These are phyloP conservation scores for Talaromyces marneffei DNA, from an alignment of 2,329 filamentous ascomycete genomes.

Conservation along the genomic window DNA sequence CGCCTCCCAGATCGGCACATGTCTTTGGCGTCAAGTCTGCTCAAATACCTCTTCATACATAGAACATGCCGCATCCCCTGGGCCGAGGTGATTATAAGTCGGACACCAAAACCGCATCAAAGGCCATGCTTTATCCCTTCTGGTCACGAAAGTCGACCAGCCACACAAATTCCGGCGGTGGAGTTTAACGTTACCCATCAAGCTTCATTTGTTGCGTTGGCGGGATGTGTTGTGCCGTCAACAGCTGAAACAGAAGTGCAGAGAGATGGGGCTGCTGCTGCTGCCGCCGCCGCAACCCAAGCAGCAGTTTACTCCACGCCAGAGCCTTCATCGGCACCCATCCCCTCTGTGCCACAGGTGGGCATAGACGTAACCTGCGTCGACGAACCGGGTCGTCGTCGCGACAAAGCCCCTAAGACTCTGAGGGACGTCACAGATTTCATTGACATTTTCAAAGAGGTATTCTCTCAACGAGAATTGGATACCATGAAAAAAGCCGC, in stretches of 20 bases:
- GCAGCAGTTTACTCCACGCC: slow-evolving; percentile 5
- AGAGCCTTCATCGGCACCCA: slow-evolving; percentile 11
- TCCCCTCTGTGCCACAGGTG: slow-evolving; percentile 35
- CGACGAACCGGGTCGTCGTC: slow-evolving; percentile 46
- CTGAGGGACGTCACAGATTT: slow-evolving; percentile 50
- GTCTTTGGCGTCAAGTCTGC: slow-evolving; percentile 54
- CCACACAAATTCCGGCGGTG: slow-evolving; percentile 28
- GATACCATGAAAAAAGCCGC: slow-evolving; percentile 47
- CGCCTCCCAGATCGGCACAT: slow-evolving; percentile 54
- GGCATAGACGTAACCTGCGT: slow-evolving; percentile 60
- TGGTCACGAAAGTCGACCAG: slow-evolving; percentile 15
- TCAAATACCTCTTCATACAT: slow-evolving; percentile 58
- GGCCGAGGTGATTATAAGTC: slow-evolving; percentile 50
- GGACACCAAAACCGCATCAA: slow-evolving; percentile 44
- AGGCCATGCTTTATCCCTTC: slow-evolving; percentile 51
- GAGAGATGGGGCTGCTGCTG: neutral
- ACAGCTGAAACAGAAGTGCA: neutral
- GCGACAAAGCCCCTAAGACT: slow-evolving; percentile 45
- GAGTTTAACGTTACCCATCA: slow-evolving; percentile 64
- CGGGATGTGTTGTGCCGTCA: slow-evolving; percentile 40
- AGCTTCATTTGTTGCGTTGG: slow-evolving; percentile 55
- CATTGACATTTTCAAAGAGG: slow-evolving; percentile 55
- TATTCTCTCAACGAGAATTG: slow-evolving; percentile 53
- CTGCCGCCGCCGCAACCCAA: neutral
- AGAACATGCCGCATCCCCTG: slow-evolving; percentile 52